These are phyloP conservation scores for Aureobasidium sp. DNA, from an alignment of 2,329 filamentous ascomycete species.

Conservation along the genomic window DNA sequence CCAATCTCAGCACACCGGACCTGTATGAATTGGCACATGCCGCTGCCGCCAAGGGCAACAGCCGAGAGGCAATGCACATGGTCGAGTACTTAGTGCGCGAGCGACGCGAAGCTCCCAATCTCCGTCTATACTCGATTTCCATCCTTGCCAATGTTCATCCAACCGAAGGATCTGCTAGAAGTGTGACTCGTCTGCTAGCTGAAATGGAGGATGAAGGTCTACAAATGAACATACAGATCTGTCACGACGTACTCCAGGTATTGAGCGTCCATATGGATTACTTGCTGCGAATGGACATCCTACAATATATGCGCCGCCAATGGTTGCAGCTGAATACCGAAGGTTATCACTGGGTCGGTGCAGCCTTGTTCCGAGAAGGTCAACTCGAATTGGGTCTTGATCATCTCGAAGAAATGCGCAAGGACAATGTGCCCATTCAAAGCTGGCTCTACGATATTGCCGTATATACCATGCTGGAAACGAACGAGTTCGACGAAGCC, in stretches of 20 bases:
- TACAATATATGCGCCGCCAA: slow-evolving; percentile 63
- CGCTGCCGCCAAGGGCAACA: slow-evolving; percentile 30
- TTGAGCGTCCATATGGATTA: slow-evolving; percentile 83
- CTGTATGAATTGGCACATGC: slow-evolving; percentile 44
- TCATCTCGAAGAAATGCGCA: slow-evolving; percentile 58
- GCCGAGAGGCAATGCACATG: slow-evolving; percentile 34
- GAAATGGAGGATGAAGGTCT: slow-evolving; percentile 62
- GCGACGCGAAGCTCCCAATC: slow-evolving; percentile 47
- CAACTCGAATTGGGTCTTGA: slow-evolving; percentile 73
- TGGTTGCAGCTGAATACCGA: slow-evolving; percentile 58
- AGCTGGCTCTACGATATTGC: slow-evolving; percentile 73
- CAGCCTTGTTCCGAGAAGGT: slow-evolving; percentile 70
- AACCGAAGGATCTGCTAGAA: slow-evolving; percentile 54
- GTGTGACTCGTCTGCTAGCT: slow-evolving; percentile 54
- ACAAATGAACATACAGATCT: slow-evolving; percentile 55
- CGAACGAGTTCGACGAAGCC: slow-evolving; percentile 69
- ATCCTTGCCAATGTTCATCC: slow-evolving; percentile 62
- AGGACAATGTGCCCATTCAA: slow-evolving; percentile 46
- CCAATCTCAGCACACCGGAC: slow-evolving; percentile 18
- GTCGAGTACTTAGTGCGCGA: slow-evolving; percentile 51
- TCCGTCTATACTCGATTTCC: slow-evolving; percentile 62
- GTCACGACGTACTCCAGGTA: slow-evolving; percentile 63
- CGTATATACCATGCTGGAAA: slow-evolving; percentile 61
- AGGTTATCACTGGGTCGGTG: slow-evolving; percentile 57
- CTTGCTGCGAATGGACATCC: slow-evolving; percentile 58